Base-by-base conservation (phyloP, 306 rosid genomes). In the Lathyrus sativus region DNA sequence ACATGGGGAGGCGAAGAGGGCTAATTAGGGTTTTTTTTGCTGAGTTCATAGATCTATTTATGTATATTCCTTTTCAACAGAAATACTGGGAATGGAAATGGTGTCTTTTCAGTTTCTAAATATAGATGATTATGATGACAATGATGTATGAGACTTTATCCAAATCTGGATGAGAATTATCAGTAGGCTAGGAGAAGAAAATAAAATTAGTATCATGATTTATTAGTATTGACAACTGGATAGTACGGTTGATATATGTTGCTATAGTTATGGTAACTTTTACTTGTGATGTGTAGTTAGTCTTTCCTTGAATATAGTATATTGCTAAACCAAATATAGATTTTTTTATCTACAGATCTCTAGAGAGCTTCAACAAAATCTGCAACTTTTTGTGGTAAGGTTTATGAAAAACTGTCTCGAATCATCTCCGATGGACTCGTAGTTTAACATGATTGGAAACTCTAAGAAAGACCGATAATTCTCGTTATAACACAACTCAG, bases 21-120 rank as follows among this genome's bases (percentile, higher is more conserved):
- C 69, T 24, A 19, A 45, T 57, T 80, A 56, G 82, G 79, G 64
- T 55, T 69, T 38, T 9, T 43, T 43, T 12, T 44, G 49, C 15
- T 44, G 49, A 44, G 6, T 43, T 31, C 53, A 65, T 75, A 82
- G 88, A 78, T 88, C 86, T 74, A 80, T 71, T 28, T 78, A 79
- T 62, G 53, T 28, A 61, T 80, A 70, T 53, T 84, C 83, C 65
- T 74, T 73, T 70, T 62, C 59, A 61, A 65, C 71, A 75, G 67
- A 62, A 38, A 15, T 61, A 15, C 7, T 10, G 15, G 9, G 13
- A 75, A 75, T 77, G 49, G 17, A 73, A 73, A 78, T 76, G 71
- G 74, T 58, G 73, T 76, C 78, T 76, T 81, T 75, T 78, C 79
- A 61, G 59, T 69, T 74, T 68, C 80, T 72, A 61, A 49, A 65